Evolutionary conservation across 2,329 filamentous ascomycete genomes (phyloP), one percentile per base, ranked within the genome.

Genomic region (Fusarium denticulatum): DNA sequence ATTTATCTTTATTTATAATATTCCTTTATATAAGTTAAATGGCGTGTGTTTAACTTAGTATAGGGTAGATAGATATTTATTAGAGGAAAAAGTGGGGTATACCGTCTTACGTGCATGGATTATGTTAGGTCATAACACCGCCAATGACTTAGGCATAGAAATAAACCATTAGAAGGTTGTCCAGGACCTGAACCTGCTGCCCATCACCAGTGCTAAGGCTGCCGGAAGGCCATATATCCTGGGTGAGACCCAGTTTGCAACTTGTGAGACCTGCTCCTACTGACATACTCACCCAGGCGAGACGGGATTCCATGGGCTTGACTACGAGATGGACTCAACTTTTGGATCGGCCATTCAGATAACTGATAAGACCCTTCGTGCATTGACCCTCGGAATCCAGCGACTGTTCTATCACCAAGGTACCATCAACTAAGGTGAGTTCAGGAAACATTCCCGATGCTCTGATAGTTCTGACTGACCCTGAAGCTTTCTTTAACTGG

Each of bases 131-230:
- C 7, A 60, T 34, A 30, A 15, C 3, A 14, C 58, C 10, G 36
- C 18, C 2, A 6, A 36, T n/a, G 47, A 9, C 8, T 8, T 60
- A 24, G 15, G 10, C 24, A 6, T 20, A 2, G 58, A 60, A n/a
- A 56, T 60, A 30, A 32, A 37, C 18, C 58, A 60, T 15, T 37
- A 43, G 47, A 60, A 47, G n/a, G 39, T 37, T 18, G 58, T 28
- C 7, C 18, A 28, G 2, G 58, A 60, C 20, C 28, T 60, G 8
- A 28, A 13, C 11, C 30, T 60, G 16, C 7, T 60, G 28, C 58
- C 58, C 2, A 60, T 60, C 24, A 56, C 47, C 4, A 42, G 36
- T 2, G 58, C 58, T 8, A 43, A n/a, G 47, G 24, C 47, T n/a
- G 36, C 26, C 8, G 58, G 20, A 13, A 56, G 20, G 15, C 30